phyloP scores from a whole-genome alignment of 257 asterid genomes.

The Nicotiana paniculata region DNA sequence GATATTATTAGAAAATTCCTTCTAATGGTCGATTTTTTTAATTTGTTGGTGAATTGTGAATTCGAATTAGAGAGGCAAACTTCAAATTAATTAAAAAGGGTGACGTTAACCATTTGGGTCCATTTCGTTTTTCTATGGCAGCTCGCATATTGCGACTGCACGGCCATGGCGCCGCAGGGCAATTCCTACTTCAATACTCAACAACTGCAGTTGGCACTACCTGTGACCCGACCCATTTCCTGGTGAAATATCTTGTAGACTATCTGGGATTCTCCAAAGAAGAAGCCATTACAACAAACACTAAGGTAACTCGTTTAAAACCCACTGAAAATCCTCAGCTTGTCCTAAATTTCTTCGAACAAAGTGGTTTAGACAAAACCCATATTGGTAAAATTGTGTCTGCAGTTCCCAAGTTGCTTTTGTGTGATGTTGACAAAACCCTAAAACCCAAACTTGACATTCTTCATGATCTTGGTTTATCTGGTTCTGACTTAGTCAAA shows the following conservation, averaged over 20 bases:
- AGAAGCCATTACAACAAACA: slow-evolving; percentile 11
- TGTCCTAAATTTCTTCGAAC: slow-evolving; percentile 12
- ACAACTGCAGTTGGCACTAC: neutral
- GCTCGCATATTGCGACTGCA: neutral
- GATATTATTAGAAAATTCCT: no score
- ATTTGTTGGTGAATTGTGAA: no score
- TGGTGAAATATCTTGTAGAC: slow-evolving; percentile 10
- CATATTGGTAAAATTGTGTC: slow-evolving; percentile 14
- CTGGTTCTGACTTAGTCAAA: neutral
- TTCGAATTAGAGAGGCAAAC: neutral
- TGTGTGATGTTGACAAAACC: slow-evolving; percentile 4
- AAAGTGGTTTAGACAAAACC: slow-evolving; percentile 4
- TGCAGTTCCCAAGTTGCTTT: neutral
- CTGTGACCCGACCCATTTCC: neutral
- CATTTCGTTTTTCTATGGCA: neutral
- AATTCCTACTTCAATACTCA: neutral
- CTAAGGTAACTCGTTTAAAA: neutral
- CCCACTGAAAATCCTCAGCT: neutral
- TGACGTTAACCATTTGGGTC: no score
- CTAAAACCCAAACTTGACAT: slow-evolving; percentile 13
- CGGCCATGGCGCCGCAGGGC: neutral
- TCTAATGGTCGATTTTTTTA: no score
- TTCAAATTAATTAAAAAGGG: neutral
- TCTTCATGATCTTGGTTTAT: neutral
- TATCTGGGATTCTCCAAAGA: slow-evolving; percentile 16